Evolutionary conservation across 805 yeast genomes (phyloP), one percentile per base, ranked within the genome.

Genomic region (Wickerhamiella nectarea): DNA sequence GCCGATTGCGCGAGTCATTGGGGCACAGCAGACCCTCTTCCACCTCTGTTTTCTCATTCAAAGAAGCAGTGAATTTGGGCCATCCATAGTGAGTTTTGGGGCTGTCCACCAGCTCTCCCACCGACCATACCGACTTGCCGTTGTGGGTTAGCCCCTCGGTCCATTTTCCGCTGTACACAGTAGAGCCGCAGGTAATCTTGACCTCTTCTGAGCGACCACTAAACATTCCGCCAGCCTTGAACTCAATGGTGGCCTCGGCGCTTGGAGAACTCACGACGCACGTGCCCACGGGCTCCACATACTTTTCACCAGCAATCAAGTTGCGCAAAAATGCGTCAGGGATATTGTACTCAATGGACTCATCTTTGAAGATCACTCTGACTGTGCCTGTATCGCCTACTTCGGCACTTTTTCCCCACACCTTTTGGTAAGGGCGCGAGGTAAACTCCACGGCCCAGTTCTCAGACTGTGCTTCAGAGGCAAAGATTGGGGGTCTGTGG

Each of bases 341-440:
- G 50, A 78, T 87, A 17, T 67, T 58, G 89, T 94, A 91, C 48
- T 76, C 74, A 55, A 77, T 82, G 9, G 65, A 66, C 53, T 83
- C 94, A 1, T 84, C 86, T 0, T 78, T 69, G 36, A 78, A 65
- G 2, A 68, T 66, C 31, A 91, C 65, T 36, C 69, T 71, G 3
- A 80, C 65, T 11, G 67, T 66, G 31, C 98, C 98, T 36, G 71
- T 75, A 50, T 84, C 83, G 38, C 73, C 72, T 46, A 91, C 65
- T 58, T 91, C 97, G 6, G 83, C 76, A 21, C 87, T 78, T 63
- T 89, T 91, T 40, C 97, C 96, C 94, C 96, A 89, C 55, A 84
- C 83, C 59, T 86, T 85, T 54, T 87, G 95, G 40, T 72, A 75
- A 3, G 70, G 69, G 28, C 64, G 50, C n/a, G 70, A 60, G 4